Evolutionary conservation across 1,284 basidiomycete species (phyloP), one percentile per base, ranked within the genome.

Genomic region (Apiotrichum mycotoxinovorans): DNA sequence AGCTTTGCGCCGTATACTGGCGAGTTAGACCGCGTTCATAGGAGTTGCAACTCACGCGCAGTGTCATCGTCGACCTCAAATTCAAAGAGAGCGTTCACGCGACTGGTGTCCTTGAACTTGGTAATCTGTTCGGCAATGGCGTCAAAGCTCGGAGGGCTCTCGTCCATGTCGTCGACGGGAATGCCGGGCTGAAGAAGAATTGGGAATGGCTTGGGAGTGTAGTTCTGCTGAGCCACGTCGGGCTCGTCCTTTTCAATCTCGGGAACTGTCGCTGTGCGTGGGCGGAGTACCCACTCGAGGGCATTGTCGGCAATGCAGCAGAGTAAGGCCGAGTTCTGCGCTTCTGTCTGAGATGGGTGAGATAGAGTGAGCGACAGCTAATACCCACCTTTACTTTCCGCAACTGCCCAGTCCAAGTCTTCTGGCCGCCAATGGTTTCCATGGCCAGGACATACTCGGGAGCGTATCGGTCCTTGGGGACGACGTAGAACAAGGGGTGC

Each of bases 361-460:
- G 38, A 62, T 48, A 60, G 58, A 37, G 30, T 12, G 18, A 45
- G 15, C n/a, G 3, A 25, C 3, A 44, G n/a, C 23, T 15, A 8
- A 17, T 20, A 12, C 70, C 58, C 9, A 70, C 72, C 63, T 71
- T 72, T 27, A 67, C 49, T 43, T 49, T 60, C 34, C 53, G 55
- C 0, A 62, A 44, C 20, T 60, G 56, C 2, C 72, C 72, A 0
- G 42, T 58, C 65, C 66, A 73, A 2, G 51, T 54, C 51, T 57
- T 64, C 30, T 62, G 49, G 1, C 67, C 72, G 0, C 69, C 70
- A 1, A 72, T 27, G 1, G 55, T 56, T 25, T 60, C 60, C 0
- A 66, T 51, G 1, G 60, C 61, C 1, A 50, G 34, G n/a, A 64
- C 44, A 38, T 72, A 71, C 43, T 68, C 67, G 12, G 56, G 35